Evolutionary conservation across 73 alveolate genomes (phyloP).

Genomic region (Tetrahymena elliotti): DNA sequence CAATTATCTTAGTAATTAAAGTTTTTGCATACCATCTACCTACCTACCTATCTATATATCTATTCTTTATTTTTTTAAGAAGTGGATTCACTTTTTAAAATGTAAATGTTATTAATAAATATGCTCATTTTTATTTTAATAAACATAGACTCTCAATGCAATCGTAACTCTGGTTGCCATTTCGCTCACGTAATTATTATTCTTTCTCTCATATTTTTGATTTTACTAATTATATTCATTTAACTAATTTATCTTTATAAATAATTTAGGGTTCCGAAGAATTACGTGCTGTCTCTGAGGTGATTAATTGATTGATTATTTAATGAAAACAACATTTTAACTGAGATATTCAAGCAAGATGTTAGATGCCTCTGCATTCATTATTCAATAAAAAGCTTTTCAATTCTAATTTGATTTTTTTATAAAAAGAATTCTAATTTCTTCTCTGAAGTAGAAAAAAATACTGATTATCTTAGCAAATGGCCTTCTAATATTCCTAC

Average conservation of each 20-base stretch:
- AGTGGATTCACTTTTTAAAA: neutral
- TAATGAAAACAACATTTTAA: neutral
- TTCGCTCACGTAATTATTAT: neutral
- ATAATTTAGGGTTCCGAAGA: neutral
- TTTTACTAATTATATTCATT: neutral
- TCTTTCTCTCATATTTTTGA: neutral
- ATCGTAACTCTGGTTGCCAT: neutral
- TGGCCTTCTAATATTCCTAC: constrained; percentile 1
- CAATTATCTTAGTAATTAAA: neutral
- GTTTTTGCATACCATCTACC: neutral
- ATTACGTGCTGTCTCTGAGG: neutral
- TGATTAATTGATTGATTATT: neutral
- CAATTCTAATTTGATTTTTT: neutral
- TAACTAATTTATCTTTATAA: neutral
- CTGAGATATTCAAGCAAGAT: neutral
- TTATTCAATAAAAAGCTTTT: neutral
- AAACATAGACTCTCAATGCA: neutral
- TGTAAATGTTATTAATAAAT: too few species aligned
- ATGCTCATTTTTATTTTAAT: neutral
- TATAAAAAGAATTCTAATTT: neutral
- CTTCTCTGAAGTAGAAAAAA: neutral
- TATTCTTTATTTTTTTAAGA: too few species aligned
- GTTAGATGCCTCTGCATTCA: neutral
- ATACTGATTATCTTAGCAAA: neutral
- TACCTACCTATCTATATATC: too few species aligned